Evolutionary conservation across 2,329 filamentous ascomycete species (phyloP).

Genomic region (Cadophora sp.): DNA sequence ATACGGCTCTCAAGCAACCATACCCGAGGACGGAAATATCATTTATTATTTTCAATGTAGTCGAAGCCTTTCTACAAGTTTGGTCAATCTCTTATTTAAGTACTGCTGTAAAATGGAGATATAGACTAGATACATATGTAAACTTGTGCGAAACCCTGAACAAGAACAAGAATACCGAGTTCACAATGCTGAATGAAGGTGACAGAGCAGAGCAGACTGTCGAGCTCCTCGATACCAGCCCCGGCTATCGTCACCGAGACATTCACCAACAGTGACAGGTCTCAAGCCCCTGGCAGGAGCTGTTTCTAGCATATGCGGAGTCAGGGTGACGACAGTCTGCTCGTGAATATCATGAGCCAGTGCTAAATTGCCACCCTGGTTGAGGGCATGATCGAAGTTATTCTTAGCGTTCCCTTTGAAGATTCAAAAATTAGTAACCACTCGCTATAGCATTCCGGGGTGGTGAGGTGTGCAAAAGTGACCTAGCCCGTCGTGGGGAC

Average conservation of each 20-base stretch:
- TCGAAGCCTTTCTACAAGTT: no score
- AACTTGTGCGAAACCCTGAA: neutral
- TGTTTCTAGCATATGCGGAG: slow-evolving; percentile 39
- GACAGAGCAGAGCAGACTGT: neutral
- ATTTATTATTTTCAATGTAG: no score
- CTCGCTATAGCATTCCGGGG: neutral
- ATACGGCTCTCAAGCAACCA: no score
- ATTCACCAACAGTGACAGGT: slow-evolving; percentile 48
- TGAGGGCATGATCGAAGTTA: slow-evolving; percentile 34
- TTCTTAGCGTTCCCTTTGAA: slow-evolving; percentile 48
- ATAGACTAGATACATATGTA: neutral
- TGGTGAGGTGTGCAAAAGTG: no score
- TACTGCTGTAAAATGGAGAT: neutral
- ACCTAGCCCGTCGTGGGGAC: no score
- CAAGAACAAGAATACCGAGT: neutral
- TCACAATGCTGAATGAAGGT: neutral
- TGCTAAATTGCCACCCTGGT: slow-evolving; percentile 1
- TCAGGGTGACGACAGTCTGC: slow-evolving; percentile 42
- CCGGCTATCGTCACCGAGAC: neutral
- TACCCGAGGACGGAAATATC: no score
- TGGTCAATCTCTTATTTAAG: no score
- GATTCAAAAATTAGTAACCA: neutral
- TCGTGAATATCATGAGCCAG: slow-evolving; percentile 50
- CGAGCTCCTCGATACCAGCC: neutral
- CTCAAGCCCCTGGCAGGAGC: slow-evolving; percentile 43